Evolutionary conservation across 805 yeast species (phyloP).

Genomic region (Starmera quercuum): DNA sequence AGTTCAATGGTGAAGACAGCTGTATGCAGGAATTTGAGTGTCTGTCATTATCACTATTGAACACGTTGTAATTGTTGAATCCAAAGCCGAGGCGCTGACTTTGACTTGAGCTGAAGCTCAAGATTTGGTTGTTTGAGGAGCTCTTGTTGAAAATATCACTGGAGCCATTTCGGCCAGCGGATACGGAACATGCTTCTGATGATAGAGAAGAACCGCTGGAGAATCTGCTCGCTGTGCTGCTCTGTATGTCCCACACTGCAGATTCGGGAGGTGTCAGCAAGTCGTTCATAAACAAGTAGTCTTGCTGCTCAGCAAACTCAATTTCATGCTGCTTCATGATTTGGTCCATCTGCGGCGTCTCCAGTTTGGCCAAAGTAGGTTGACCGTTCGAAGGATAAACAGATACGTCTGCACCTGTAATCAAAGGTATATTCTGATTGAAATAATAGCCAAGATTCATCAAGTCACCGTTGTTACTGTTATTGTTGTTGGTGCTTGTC

Average conservation of each 20-base stretch:
- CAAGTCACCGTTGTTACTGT: not conserved
- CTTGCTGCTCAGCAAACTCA: too few species aligned
- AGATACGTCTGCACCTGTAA: not conserved
- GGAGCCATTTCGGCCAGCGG: not conserved
- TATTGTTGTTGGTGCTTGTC: not conserved
- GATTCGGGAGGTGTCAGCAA: not conserved
- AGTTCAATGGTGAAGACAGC: slow-evolving; percentile 1
- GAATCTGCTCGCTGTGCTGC: not conserved
- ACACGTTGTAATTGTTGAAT: not conserved
- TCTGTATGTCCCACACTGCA: not conserved
- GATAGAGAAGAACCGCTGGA: not conserved
- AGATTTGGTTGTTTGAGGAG: too few species aligned
- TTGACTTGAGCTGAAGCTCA: too few species aligned
- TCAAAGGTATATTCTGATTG: too few species aligned
- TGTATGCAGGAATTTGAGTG: not conserved
- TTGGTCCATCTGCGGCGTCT: not conserved
- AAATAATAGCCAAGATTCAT: too few species aligned
- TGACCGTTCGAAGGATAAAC: not conserved
- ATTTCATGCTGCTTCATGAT: not conserved
- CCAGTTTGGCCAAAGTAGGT: not conserved
- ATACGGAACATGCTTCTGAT: not conserved
- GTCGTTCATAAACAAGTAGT: not conserved
- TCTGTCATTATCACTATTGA: not conserved
- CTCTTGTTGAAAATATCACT: not conserved
- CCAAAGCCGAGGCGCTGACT: too few species aligned